phyloP scores from a whole-genome alignment of 768 basidiomycete genomes.

The Tephrocybe rancida region DNA sequence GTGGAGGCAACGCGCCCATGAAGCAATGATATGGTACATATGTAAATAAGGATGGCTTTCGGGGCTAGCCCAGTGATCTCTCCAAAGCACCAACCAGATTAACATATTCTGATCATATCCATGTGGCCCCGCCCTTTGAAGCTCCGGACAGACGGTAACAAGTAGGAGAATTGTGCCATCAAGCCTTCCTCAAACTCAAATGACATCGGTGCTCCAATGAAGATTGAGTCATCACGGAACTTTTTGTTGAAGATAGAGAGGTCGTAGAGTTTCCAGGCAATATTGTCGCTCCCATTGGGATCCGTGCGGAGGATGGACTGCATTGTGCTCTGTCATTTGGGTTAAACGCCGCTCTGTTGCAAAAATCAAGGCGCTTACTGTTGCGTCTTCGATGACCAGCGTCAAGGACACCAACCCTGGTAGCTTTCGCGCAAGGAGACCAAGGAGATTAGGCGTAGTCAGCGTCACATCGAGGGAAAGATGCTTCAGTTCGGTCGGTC shows the following conservation, averaged over 20 bases:
- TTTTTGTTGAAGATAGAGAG: conserved; percentile 8
- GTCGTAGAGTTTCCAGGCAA: conserved; percentile 7
- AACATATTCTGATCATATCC: conserved; percentile 6
- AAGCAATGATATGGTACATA: conserved; percentile 1
- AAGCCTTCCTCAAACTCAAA: conserved; percentile 12
- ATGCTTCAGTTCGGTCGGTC: conserved; percentile 1
- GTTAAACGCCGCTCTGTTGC: not conserved
- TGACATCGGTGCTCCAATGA: conserved; percentile 3
- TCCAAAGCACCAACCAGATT: too few species aligned
- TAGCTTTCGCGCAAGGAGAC: conserved; percentile 4
- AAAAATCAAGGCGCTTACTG: not conserved
- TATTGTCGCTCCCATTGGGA: not conserved
- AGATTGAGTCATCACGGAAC: conserved; percentile 3
- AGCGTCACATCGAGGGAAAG: conserved; percentile 7
- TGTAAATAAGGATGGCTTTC: too few species aligned
- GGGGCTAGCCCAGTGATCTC: too few species aligned
- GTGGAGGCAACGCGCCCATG: too few species aligned
- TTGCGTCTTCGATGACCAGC: conserved; percentile 8
- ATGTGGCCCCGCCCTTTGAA: conserved; percentile 11
- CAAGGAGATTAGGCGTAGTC: conserved; percentile 3
- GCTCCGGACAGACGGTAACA: conserved; percentile 6
- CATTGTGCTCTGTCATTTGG: not conserved
- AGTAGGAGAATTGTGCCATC: conserved; percentile 3
- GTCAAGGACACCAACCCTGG: conserved; percentile 3
- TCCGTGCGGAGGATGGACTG: conserved; percentile 4